phyloP scores from a whole-genome alignment of 495 filamentous ascomycete genomes.

The Neurospora sp. region DNA sequence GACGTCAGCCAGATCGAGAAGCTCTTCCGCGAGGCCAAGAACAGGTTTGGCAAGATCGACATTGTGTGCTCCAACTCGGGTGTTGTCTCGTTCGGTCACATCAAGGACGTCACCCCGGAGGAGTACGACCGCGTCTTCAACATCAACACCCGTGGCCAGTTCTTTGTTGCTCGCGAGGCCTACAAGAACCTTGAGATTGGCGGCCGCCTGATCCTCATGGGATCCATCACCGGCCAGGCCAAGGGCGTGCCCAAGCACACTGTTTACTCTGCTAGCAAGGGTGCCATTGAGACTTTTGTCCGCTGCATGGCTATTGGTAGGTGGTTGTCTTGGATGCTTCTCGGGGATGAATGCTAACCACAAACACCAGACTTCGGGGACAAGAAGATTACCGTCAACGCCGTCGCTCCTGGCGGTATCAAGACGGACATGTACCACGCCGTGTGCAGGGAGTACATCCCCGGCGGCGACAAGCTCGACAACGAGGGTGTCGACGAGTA shows the following conservation, averaged over 20 bases:
- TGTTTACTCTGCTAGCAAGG: constrained; percentile 38
- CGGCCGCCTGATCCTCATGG: constrained; percentile 54
- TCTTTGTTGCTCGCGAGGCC: constrained; percentile 67
- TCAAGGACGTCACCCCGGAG: constrained; percentile 63
- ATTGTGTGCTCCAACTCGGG: constrained; percentile 65
- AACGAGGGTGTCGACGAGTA: constrained; percentile 31
- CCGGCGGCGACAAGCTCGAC: constrained; percentile 39
- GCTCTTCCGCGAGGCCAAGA: constrained; percentile 45
- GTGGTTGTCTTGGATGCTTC: neutral
- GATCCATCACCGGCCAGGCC: constrained; percentile 54
- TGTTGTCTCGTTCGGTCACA: constrained; percentile 51
- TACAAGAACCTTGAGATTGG: constrained; percentile 52
- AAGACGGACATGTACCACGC: constrained; percentile 63
- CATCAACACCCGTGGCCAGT: constrained; percentile 70
- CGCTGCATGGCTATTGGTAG: constrained; percentile 25
- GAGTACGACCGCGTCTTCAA: constrained; percentile 72
- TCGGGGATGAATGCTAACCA: neutral
- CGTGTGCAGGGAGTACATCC: constrained; percentile 57
- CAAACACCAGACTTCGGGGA: constrained; percentile 25
- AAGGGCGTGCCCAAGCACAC: constrained; percentile 55
- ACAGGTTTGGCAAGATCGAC: constrained; percentile 54
- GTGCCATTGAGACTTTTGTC: constrained; percentile 29
- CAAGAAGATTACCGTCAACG: constrained; percentile 53
- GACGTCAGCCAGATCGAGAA: constrained; percentile 52
- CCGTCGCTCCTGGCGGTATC: constrained; percentile 56